Evolutionary conservation across 163 green algal species (phyloP), one percentile per base, ranked within the genome.

Genomic region (Trebouxiophyceae sp.): DNA sequence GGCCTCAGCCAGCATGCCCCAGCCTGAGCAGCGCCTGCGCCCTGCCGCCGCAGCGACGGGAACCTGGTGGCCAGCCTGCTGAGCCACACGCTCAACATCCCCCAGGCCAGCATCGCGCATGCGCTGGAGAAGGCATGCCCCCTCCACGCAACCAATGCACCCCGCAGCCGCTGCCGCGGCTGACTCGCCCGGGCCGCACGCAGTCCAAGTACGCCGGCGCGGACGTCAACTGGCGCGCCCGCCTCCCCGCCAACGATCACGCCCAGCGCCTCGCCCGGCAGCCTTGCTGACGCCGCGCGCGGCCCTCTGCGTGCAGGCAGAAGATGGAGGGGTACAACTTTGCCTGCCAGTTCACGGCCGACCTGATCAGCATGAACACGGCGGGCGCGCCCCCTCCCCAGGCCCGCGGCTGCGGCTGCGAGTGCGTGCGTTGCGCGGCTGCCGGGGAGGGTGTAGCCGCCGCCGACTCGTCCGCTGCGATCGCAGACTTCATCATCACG

Each of bases 121-220:
- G 87, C 87, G 3, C 73, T 95, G 50, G 87, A 95, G 73, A 93
- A 92, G 74, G 90, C n/a, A n/a, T n/a, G n/a, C n/a, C n/a, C n/a
- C n/a, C n/a, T n/a, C n/a, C n/a, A n/a, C n/a, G n/a, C n/a, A n/a
- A n/a, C n/a, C n/a, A n/a, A n/a, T n/a, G n/a, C n/a, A n/a, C n/a
- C n/a, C n/a, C n/a, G n/a, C n/a, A n/a, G n/a, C n/a, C n/a, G n/a
- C n/a, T n/a, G n/a, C n/a, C n/a, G n/a, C n/a, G n/a, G n/a, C n/a
- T n/a, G n/a, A n/a, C n/a, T n/a, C n/a, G n/a, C n/a, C n/a, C n/a
- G n/a, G n/a, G n/a, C n/a, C n/a, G n/a, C n/a, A n/a, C n/a, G n/a
- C n/a, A n/a, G n/a, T n/a, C 86, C 60, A 94, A 95, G 74, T 89
- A 86, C 63, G 57, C 77, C 54, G 78, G 86, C 34, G 84, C 84